Evolutionary conservation across 1,284 basidiomycete genomes (phyloP).

Genomic region (Sphaerobolus stellatus): DNA sequence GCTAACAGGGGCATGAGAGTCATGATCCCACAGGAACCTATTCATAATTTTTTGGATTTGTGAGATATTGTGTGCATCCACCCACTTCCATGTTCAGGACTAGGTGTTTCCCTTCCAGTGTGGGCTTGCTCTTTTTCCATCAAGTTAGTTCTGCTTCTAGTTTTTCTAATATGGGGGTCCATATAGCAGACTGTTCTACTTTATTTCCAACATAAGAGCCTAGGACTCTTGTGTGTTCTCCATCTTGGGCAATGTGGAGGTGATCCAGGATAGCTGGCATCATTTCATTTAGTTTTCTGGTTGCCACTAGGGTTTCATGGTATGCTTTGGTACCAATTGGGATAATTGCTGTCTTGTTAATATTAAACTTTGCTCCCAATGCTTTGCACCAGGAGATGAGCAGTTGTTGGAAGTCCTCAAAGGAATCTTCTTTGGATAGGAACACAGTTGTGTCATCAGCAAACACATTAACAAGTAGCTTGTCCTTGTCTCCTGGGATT

Average conservation of each 20-base stretch:
- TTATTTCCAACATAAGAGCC: slow-evolving; percentile 31
- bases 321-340: slow-evolving; percentile 27
- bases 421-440: slow-evolving; percentile 22
- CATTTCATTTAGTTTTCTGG: not conserved
- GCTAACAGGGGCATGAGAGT: too few relatives aligned
- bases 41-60: too few relatives aligned
- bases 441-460: slow-evolving; percentile 33
- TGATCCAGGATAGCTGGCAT: not conserved
- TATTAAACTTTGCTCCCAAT: slow-evolving; percentile 35
- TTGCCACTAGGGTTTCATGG: slow-evolving; percentile 9
- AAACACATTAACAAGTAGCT: slow-evolving; percentile 28
- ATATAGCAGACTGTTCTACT: slow-evolving; percentile 12
- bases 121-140: slow-evolving; percentile 21
- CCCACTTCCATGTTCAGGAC: too few relatives aligned
- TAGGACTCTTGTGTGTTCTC: slow-evolving; percentile 23
- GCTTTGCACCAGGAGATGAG: slow-evolving; percentile 32
- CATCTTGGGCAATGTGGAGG: slow-evolving; percentile 23
- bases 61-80: too few relatives aligned
- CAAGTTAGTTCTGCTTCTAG: slow-evolving; percentile 10
- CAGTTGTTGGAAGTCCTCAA: slow-evolving; percentile 19
- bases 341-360: slow-evolving; percentile 35
- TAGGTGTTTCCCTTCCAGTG: slow-evolving; percentile 18
- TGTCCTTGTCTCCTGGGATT: slow-evolving; percentile 16
- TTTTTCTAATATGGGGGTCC: slow-evolving; percentile 22
- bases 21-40: too few relatives aligned